A percentile compares a stretch with the other conserved stretches of the same genome.
These are phyloP conservation scores for Mariannaea sp. DNA, from an alignment of 2,329 filamentous ascomycete genomes.

Conservation along the genomic window DNA sequence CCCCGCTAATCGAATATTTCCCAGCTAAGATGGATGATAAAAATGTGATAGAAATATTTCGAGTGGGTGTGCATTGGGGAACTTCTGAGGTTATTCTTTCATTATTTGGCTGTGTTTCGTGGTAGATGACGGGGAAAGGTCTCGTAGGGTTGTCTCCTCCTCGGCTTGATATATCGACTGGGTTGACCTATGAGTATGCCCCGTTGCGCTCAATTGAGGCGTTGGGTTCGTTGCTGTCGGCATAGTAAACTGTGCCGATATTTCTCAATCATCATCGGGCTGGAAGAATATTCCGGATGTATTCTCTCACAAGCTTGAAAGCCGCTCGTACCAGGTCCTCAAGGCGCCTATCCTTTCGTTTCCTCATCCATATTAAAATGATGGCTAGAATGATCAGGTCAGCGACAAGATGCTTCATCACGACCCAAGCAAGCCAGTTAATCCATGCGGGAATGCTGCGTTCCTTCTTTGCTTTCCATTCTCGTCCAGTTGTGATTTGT, in stretches of 20 bases:
- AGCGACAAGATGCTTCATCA: conserved; percentile 73
- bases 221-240: background rate
- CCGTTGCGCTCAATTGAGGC: background rate
- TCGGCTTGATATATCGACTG: too few relatives aligned
- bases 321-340: conserved; percentile 75
- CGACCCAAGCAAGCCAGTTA: conserved; percentile 70
- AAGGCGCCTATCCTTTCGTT: conserved; percentile 70
- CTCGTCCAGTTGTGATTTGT: conserved; percentile 78
- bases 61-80: too few relatives aligned
- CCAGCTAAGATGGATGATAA: too few relatives aligned
- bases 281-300: conserved; percentile 62
- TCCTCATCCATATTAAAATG: conserved; percentile 73
- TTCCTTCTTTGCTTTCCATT: conserved; percentile 70
- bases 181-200: background rate
- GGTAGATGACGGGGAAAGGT: too few relatives aligned
- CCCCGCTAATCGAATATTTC: too few relatives aligned
- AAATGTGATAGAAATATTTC: too few relatives aligned
- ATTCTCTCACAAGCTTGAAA: conserved; percentile 61
- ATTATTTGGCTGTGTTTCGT: too few relatives aligned
- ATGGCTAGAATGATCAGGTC: conserved; percentile 70
- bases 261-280: conserved; percentile 56
- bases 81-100: too few relatives aligned
- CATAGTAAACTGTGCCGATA: background rate
- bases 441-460: conserved; percentile 72
- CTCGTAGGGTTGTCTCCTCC: too few relatives aligned